These are phyloP conservation scores for Apiospora koreana DNA, from an alignment of 2,329 filamentous ascomycete species.

Conservation along the genomic window DNA sequence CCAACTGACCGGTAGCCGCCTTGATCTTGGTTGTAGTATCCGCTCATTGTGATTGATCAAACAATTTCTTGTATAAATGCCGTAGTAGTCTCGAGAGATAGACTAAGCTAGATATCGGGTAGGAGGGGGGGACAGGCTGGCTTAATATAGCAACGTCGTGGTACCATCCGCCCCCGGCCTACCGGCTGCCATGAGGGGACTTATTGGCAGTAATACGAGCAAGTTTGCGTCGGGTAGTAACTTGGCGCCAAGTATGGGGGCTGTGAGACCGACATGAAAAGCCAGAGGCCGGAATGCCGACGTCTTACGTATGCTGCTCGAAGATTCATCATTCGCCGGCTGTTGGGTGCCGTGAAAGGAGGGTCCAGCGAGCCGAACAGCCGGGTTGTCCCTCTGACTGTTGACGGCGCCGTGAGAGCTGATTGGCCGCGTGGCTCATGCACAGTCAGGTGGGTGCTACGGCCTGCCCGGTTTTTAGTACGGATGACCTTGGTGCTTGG, in stretches of 20 bases:
- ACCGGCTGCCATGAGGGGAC: neutral
- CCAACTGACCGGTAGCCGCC: neutral
- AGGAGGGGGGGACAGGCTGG: neutral
- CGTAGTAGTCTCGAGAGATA: neutral
- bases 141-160: neutral
- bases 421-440: neutral
- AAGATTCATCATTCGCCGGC: neutral
- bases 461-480: neutral
- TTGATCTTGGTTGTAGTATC: neutral
- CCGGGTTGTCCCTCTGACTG: neutral
- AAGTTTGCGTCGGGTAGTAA: neutral
- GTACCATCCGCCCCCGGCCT: neutral
- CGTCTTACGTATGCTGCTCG: neutral
- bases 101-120: neutral
- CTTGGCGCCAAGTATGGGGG: neutral
- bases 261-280: neutral
- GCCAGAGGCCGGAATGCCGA: neutral
- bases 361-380: conserved; percentile 4
- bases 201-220: too few species aligned
- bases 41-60: neutral
- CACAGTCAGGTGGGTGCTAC: neutral
- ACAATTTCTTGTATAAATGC: neutral
- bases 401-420: neutral
- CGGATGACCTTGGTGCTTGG: neutral
- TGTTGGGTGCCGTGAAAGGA: conserved; percentile 6